Evolutionary conservation across 805 yeast species (phyloP).

Genomic region (Tetrapisispora iriomotensis): DNA sequence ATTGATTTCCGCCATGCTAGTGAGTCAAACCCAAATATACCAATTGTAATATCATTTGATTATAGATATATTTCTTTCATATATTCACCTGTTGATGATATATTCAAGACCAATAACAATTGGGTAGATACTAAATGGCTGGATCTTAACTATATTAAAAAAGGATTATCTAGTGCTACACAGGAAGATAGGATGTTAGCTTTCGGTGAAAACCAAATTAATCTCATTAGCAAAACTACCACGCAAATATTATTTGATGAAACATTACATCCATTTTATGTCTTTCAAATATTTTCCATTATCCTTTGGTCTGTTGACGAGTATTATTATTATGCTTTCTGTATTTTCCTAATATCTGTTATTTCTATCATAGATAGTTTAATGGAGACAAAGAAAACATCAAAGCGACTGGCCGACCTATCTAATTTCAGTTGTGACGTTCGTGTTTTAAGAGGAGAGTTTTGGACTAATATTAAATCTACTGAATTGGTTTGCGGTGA

Average conservation of each 20-base stretch:
- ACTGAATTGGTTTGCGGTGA: constrained; percentile 92
- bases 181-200: constrained; percentile 62
- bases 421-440: constrained; percentile 71
- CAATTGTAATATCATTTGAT: constrained; percentile 57
- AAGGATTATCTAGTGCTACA: constrained; percentile 60
- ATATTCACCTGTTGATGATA: constrained; percentile 80
- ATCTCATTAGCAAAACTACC: constrained; percentile 63
- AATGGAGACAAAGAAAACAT: constrained; percentile 72
- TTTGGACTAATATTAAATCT: constrained; percentile 76
- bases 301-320: constrained; percentile 86
- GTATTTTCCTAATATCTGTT: constrained; percentile 80
- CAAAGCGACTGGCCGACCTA: constrained; percentile 60
- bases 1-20: constrained; percentile 17
- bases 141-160: constrained; percentile 39
- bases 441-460: constrained; percentile 84
- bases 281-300: constrained; percentile 89
- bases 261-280: constrained; percentile 88
- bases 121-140: constrained; percentile 85
- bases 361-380: constrained; percentile 72
- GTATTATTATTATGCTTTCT: constrained; percentile 86
- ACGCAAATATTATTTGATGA: constrained; percentile 67
- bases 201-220: constrained; percentile 70
- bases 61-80: constrained; percentile 78
- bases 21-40: constrained; percentile 39
- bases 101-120: constrained; percentile 70